Percentiles rank a stretch among this genome's conserved stretches.
These are phyloP conservation scores for Verticillium klebahnii DNA, from an alignment of 2,329 filamentous ascomycete species.

Conservation along the genomic window DNA sequence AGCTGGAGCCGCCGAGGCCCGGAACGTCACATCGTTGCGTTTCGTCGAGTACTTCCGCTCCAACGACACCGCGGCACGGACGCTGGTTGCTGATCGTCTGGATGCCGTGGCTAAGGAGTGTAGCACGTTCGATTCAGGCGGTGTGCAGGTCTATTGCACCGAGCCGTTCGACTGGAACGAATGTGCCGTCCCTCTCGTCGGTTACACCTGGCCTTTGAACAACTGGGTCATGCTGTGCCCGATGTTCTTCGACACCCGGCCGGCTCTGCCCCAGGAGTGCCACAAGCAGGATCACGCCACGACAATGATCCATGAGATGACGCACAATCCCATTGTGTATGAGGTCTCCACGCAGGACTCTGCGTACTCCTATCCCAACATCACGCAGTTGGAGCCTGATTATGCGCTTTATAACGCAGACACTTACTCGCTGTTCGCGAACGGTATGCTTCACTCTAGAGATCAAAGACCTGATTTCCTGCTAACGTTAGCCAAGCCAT, in stretches of 20 bases:
- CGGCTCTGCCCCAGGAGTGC: conserved; percentile 12
- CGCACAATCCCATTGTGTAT: conserved; percentile 15
- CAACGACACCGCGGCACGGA: conserved; percentile 13
- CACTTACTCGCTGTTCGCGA: conserved; percentile 14
- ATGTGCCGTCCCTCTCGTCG: conserved; percentile 13
- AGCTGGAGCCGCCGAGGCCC: conserved; percentile 15
- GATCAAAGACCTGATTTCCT: not conserved
- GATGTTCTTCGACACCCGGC: conserved; percentile 14
- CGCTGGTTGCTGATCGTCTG: conserved; percentile 11
- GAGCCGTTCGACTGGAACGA: conserved; percentile 15
- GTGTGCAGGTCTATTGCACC: conserved; percentile 12
- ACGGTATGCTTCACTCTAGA: not conserved
- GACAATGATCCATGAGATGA: conserved; percentile 17
- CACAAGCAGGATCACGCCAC: conserved; percentile 16
- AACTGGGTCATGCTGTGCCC: conserved; percentile 16
- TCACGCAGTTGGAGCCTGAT: conserved; percentile 9
- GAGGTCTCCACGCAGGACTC: conserved; percentile 14
- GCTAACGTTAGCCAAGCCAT: not conserved
- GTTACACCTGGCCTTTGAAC: conserved; percentile 14
- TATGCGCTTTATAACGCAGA: conserved; percentile 15
- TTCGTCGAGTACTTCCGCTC: conserved; percentile 18
- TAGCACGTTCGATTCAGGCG: conserved; percentile 11
- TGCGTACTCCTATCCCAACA: conserved; percentile 15
- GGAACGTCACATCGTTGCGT: conserved; percentile 11
- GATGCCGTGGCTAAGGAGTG: conserved; percentile 15